phyloP scores from a whole-genome alignment of 306 rosid species.

The Casuarina glauca region DNA sequence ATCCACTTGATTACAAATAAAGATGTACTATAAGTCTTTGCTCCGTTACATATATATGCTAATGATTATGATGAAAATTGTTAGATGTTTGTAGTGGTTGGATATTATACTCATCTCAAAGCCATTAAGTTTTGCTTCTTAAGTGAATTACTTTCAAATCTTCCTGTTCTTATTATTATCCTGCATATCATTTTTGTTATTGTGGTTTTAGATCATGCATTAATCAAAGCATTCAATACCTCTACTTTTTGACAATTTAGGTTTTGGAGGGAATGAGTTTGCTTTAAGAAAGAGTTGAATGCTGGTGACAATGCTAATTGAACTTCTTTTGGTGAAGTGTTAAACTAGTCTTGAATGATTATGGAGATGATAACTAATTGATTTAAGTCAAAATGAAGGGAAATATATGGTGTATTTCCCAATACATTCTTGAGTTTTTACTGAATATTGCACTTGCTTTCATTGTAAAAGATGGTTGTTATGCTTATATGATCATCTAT shows the following conservation, averaged over 20 bases:
- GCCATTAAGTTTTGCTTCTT: not conserved
- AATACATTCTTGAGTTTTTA: no score
- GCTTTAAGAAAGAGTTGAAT: not conserved
- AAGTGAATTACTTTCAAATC: not conserved
- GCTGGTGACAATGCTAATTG: not conserved
- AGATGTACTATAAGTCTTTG: not conserved
- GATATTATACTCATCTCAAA: not conserved
- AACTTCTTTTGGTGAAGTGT: not conserved
- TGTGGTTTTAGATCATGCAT: not conserved
- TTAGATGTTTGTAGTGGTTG: not conserved
- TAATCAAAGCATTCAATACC: not conserved
- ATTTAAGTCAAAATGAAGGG: not conserved
- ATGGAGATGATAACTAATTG: not conserved
- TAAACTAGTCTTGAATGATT: not conserved
- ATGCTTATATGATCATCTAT: not conserved
- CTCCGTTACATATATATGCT: not conserved
- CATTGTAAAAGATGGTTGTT: not conserved
- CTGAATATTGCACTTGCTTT: not conserved
- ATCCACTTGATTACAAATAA: not conserved
- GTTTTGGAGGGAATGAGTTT: not conserved
- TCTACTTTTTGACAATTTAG: not conserved
- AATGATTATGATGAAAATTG: not conserved
- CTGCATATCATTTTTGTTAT: not conserved
- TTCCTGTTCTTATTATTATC: not conserved
- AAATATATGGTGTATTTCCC: not conserved